Conservation (phyloP, 768 basidiomycete species). For the Gyrodon lividus region DNA sequence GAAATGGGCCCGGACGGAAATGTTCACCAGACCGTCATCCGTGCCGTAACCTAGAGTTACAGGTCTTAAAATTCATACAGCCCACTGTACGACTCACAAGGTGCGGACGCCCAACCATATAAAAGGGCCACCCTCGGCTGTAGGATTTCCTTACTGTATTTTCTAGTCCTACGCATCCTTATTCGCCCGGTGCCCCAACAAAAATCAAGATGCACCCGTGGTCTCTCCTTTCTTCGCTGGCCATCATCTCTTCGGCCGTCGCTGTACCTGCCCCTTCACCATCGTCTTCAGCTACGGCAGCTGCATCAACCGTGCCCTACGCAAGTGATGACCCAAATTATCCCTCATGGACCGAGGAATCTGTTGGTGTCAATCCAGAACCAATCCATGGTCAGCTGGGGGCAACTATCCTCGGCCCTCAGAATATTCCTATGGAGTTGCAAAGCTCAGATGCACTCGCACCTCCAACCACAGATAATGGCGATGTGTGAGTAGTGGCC, state of each 20-base stretch:
- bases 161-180: constrained; percentile 7
- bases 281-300: constrained; percentile 26
- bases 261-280: constrained; percentile 22
- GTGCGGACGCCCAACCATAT: too few species aligned
- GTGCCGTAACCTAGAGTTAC: too few species aligned
- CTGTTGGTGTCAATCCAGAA: constrained; percentile 31
- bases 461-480: constrained; percentile 63
- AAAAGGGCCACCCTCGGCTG: constrained; percentile 16
- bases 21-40: too few species aligned
- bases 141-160: constrained; percentile 16
- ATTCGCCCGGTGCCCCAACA: constrained; percentile 12
- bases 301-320: constrained; percentile 45
- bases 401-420: constrained; percentile 50
- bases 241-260: constrained; percentile 17
- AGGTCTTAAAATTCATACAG: too few species aligned
- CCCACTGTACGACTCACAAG: too few species aligned
- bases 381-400: constrained; percentile 48
- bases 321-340: constrained; percentile 47
- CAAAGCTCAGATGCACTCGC: constrained; percentile 59
- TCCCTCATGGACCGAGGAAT: constrained; percentile 37
- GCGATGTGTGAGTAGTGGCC: constrained; percentile 38
- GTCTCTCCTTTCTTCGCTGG: constrained; percentile 29
- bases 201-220: constrained; percentile 25
- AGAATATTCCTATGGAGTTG: constrained; percentile 53
- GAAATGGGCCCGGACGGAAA: too few species aligned